phyloP scores from a whole-genome alignment of 164 flowering plant genomes.

The Echeveria elegans region DNA sequence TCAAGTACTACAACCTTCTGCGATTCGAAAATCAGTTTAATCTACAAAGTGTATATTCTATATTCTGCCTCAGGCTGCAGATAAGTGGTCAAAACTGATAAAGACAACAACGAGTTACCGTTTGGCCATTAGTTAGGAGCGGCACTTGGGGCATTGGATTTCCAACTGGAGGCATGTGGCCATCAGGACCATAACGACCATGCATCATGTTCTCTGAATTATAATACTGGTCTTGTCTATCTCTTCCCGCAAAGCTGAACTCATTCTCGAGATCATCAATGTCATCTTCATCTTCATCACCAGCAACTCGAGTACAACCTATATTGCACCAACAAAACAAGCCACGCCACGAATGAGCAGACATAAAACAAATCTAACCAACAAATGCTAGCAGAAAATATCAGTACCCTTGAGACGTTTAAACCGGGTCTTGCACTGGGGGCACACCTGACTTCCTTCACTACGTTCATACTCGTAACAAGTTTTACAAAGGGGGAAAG shows the following conservation, averaged over 20 bases:
- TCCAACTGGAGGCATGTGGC: slow-evolving; percentile 14
- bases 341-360: neutral
- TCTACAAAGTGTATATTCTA: neutral
- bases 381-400: neutral
- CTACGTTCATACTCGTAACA: slow-evolving; percentile 21
- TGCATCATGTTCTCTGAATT: slow-evolving; percentile 16
- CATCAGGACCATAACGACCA: slow-evolving; percentile 11
- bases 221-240: slow-evolving; percentile 27
- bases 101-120: slow-evolving; percentile 15
- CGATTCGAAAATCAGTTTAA: neutral
- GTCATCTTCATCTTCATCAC: slow-evolving; percentile 17
- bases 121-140: slow-evolving; percentile 21
- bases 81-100: neutral
- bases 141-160: slow-evolving; percentile 18
- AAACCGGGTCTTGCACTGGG: slow-evolving; percentile 21
- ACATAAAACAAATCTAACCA: neutral
- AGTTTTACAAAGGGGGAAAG: slow-evolving; percentile 16
- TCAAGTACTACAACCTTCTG: neutral
- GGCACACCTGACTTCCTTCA: slow-evolving; percentile 21
- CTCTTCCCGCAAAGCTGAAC: slow-evolving; percentile 23
- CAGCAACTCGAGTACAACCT: slow-evolving; percentile 16
- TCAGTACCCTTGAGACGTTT: slow-evolving; percentile 19
- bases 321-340: neutral
- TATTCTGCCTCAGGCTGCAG: neutral
- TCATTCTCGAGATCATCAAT: slow-evolving; percentile 17